Percentiles rank a stretch among this genome's conserved stretches.
Evolutionary conservation across 192 early-diverging fungal genomes (phyloP).

Genomic region (Coemansia sp.): DNA sequence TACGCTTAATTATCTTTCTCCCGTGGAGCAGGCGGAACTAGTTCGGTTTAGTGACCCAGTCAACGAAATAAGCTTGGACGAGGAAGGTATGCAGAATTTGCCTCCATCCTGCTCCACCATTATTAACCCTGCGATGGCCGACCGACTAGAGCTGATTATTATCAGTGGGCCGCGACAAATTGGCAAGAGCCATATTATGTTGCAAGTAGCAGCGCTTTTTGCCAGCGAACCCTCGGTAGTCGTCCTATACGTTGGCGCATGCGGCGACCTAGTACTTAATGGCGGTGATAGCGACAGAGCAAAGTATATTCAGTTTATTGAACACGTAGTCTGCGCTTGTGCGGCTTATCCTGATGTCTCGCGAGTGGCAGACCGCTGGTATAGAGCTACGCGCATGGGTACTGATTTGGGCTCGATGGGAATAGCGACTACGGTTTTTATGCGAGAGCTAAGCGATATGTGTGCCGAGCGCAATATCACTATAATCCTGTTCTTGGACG

Average conservation of each 20-base stretch:
- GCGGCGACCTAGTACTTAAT: constrained; percentile 15
- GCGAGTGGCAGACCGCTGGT: constrained; percentile 21
- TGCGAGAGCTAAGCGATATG: constrained; percentile 8
- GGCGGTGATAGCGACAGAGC: background rate
- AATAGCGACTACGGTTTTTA: constrained; percentile 8
- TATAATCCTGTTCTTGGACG: constrained; percentile 23
- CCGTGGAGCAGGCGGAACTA: background rate
- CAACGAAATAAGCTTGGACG: background rate
- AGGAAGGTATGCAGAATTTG: background rate
- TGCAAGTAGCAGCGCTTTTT: constrained; percentile 24
- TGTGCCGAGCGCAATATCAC: constrained; percentile 8
- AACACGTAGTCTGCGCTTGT: constrained; percentile 25
- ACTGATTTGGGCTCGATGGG: constrained; percentile 8
- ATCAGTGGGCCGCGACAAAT: constrained; percentile 33
- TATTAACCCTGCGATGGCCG: background rate
- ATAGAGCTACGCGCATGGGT: constrained; percentile 18
- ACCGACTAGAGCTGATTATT: constrained; percentile 12
- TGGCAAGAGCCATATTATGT: constrained; percentile 40
- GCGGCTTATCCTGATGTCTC: constrained; percentile 6
- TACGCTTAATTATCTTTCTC: background rate
- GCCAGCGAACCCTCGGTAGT: constrained; percentile 23
- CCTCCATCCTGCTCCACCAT: background rate
- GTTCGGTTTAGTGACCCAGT: constrained; percentile 15
- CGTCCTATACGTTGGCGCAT: constrained; percentile 24
- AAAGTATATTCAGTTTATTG: constrained; percentile 25